Base-by-base conservation (phyloP, 495 filamentous ascomycete species). In the Aspergillus coremiiformis region DNA sequence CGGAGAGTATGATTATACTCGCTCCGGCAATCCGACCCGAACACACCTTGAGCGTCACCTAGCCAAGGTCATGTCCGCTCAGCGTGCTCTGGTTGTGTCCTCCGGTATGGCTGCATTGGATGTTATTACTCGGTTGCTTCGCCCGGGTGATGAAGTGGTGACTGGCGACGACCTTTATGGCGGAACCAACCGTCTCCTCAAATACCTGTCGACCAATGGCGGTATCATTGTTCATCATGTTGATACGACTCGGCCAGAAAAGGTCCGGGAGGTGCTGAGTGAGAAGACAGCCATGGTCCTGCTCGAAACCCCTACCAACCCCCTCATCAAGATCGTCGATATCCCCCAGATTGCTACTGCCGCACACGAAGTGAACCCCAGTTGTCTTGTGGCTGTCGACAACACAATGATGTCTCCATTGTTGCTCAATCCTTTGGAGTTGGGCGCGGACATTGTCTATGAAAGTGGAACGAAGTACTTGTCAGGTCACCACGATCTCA, bases 331-430 rank as follows among this genome's bases (percentile, higher is more conserved):
- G 75, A 90, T 98, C 61, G 87, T 90, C 61, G 92, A 98, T 60
- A 90, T 98, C 57, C 78, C 83, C 2, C 67, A 78, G 17, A 92
- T 97, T 53, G 83, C 90, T 7, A 67, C 78, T 14, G 70, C 81
- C 19, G 81, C 86, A 3, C 92, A 97, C 68, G 82, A 82, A 47
- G 83, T 79, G 7, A 95, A 92, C 65, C 76, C 83, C n/a, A 81
- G 77, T 54, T 84, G 84, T n/a, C 69, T 96, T 30, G 90, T 98
- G 12, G 79, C 86, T 7, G 92, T 96, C 23, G 93, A 98, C 70
- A 98, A 98, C 74, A 96, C 93, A 42, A 98, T 98, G 93, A 85
- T 98, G 58, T 95, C 89, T 0, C 93, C 93, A 9, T 81, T 94
- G 64, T 84, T 97, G 14, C 83, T 81, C 54, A 96, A 93, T 69